Conservation (phyloP, 257 asterid genomes). For the Solanum neorickii region DNA sequence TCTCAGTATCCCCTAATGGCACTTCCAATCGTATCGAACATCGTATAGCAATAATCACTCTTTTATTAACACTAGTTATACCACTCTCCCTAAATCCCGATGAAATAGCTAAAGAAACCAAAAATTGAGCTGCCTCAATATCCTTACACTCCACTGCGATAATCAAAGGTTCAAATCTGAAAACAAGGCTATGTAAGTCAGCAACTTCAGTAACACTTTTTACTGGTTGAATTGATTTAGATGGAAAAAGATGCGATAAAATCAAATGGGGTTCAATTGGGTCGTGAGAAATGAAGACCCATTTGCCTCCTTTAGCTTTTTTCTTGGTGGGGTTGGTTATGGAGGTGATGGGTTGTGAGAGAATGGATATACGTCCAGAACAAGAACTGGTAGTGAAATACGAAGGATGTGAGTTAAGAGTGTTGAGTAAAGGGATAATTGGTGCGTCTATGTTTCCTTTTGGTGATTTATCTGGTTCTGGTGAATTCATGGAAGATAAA, state of each 20-base stretch:
- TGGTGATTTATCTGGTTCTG: constrained; percentile 83
- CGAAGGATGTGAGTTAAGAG: constrained; percentile 68
- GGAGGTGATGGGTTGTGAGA: constrained; percentile 46
- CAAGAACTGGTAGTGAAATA: constrained; percentile 98
- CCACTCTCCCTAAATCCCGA: constrained; percentile 97
- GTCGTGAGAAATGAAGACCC: constrained; percentile 84
- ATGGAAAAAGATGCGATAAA: constrained; percentile 24
- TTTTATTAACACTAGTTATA: constrained; percentile 68
- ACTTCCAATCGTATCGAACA: constrained; percentile 90
- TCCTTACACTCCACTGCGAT: constrained; percentile 77
- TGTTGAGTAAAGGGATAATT: constrained; percentile 52
- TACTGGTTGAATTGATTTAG: neutral
- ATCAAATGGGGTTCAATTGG: constrained; percentile 37
- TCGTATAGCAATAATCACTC: constrained; percentile 67
- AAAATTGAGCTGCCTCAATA: constrained; percentile 46
- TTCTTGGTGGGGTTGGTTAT: constrained; percentile 36
- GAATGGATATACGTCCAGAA: constrained; percentile 92
- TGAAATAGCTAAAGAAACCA: constrained; percentile 73
- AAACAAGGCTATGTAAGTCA: constrained; percentile 27
- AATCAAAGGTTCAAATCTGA: constrained; percentile 86
- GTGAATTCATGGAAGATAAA: constrained; percentile 53
- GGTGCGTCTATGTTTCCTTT: constrained; percentile 77
- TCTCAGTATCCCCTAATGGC: constrained; percentile 54
- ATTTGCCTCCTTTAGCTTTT: constrained; percentile 82
- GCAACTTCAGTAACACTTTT: neutral